Percentiles rank a stretch among this genome's conserved stretches.
Evolutionary conservation across 495 filamentous ascomycete species (phyloP).

Genomic region (Barbatosphaeria neglecta): DNA sequence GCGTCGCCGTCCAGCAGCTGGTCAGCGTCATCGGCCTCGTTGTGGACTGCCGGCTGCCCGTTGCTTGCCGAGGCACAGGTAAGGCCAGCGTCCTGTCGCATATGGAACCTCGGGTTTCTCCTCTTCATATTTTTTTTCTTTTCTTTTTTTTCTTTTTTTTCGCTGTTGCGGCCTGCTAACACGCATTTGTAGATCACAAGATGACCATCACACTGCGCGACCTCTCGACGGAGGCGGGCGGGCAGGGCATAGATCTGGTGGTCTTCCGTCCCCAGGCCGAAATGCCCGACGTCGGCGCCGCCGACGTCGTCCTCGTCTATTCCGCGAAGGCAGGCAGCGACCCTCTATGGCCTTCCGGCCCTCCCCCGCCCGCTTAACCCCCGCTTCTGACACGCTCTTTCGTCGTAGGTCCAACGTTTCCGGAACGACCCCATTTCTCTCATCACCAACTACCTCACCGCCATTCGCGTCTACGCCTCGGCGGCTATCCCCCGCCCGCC

Average conservation of each 20-base stretch:
- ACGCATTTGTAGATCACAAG: conserved; percentile 25
- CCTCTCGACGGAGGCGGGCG: conserved; percentile 20
- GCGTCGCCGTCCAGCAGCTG: conserved; percentile 11
- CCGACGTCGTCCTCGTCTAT: conserved; percentile 30
- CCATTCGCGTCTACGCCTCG: conserved; percentile 26
- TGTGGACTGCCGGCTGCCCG: conserved; percentile 34
- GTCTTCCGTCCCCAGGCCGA: conserved; percentile 29
- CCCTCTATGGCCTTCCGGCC: not conserved
- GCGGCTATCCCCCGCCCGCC: conserved; percentile 26
- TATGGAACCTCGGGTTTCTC: not conserved
- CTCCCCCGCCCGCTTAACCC: not conserved
- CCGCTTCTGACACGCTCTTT: not conserved
- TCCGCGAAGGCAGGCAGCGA: conserved; percentile 24
- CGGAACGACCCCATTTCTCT: conserved; percentile 18
- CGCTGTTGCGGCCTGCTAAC: conserved; percentile 2
- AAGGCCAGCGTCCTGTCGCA: conserved; percentile 4
- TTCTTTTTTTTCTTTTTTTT: too few relatives aligned
- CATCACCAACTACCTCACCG: conserved; percentile 20
- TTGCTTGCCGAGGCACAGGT: conserved; percentile 28
- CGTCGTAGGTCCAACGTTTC: conserved; percentile 8
- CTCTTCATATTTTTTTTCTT: too few relatives aligned
- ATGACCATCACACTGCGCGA: conserved; percentile 26
- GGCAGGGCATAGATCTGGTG: conserved; percentile 15
- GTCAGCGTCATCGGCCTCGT: conserved; percentile 39
- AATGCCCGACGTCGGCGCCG: conserved; percentile 25